phyloP scores from a whole-genome alignment of 768 basidiomycete genomes.

The Tulasnella sp. region DNA sequence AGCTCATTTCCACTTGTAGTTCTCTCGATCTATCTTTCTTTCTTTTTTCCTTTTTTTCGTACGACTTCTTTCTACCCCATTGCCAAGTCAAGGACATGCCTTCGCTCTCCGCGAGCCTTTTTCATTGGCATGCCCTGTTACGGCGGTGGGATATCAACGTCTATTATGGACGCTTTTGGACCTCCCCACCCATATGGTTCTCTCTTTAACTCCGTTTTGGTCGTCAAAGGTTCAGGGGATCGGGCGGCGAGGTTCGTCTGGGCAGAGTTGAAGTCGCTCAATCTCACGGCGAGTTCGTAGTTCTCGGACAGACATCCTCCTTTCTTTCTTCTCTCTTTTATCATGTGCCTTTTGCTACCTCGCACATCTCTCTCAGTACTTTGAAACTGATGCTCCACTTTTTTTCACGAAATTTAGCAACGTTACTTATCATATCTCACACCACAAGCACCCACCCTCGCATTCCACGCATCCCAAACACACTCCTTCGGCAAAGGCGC shows the following conservation, averaged over 20 bases:
- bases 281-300: constrained; percentile 29
- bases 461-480: constrained; percentile 97
- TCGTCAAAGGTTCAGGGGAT: constrained; percentile 25
- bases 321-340: constrained; percentile 14
- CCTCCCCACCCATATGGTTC: constrained; percentile 7
- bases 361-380: constrained; percentile 5
- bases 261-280: constrained; percentile 32
- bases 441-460: constrained; percentile 88
- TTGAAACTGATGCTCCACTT: neutral
- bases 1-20: constrained; percentile 27
- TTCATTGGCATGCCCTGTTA: constrained; percentile 29
- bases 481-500: constrained; percentile 99
- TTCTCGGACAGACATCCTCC: constrained; percentile 33
- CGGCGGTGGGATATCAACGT: constrained; percentile 38
- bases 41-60: neutral
- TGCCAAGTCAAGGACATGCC: constrained; percentile 34
- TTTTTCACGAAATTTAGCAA: constrained; percentile 47
- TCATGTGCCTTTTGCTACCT: constrained; percentile 3
- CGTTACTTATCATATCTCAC: constrained; percentile 94
- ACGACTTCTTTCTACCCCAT: constrained; percentile 24
- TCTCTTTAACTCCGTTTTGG: constrained; percentile 27
- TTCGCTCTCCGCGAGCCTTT: constrained; percentile 16
- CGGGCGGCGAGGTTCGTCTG: constrained; percentile 24
- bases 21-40: neutral
- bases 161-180: constrained; percentile 19